These are phyloP conservation scores for Fomitopsis pulvina DNA, from an alignment of 768 basidiomycete species.

Conservation along the genomic window DNA sequence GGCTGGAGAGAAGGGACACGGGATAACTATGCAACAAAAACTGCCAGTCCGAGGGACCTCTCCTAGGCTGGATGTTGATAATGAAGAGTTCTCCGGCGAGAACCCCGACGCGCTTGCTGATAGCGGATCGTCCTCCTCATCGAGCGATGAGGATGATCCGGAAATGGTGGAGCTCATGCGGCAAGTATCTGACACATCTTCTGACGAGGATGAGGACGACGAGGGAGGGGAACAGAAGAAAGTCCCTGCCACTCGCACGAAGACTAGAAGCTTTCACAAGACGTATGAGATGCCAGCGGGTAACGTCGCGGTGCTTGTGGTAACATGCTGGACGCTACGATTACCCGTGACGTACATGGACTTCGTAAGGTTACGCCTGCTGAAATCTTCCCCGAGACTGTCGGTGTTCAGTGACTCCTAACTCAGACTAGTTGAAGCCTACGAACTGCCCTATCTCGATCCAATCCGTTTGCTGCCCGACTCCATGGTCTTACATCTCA, in stretches of 20 bases:
- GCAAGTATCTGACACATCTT: constrained; percentile 30
- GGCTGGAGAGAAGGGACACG: constrained; percentile 26
- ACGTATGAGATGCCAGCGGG: constrained; percentile 36
- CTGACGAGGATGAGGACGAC: constrained; percentile 20
- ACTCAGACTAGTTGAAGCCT: constrained; percentile 62
- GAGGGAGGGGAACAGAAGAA: constrained; percentile 11
- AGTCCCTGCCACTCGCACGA: constrained; percentile 4
- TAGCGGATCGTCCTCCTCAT: constrained; percentile 22
- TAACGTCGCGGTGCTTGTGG: constrained; percentile 60
- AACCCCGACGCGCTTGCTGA: not conserved
- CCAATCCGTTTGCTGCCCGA: constrained; percentile 53
- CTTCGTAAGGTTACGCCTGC: constrained; percentile 53
- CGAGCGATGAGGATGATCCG: constrained; percentile 23
- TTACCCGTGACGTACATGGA: constrained; percentile 73
- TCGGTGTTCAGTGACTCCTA: not conserved
- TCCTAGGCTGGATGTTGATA: constrained; percentile 10
- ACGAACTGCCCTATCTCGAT: constrained; percentile 79
- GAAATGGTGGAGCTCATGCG: constrained; percentile 35
- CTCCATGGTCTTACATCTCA: constrained; percentile 62
- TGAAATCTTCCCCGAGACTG: not conserved
- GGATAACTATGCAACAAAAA: not conserved
- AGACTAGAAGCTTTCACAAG: constrained; percentile 11
- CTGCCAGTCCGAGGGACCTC: not conserved
- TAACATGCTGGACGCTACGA: constrained; percentile 77
- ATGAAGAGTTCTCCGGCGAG: not conserved